Evolutionary conservation across 768 basidiomycete species (phyloP), one percentile per base, ranked within the genome.

Genomic region (Calocybe indica): DNA sequence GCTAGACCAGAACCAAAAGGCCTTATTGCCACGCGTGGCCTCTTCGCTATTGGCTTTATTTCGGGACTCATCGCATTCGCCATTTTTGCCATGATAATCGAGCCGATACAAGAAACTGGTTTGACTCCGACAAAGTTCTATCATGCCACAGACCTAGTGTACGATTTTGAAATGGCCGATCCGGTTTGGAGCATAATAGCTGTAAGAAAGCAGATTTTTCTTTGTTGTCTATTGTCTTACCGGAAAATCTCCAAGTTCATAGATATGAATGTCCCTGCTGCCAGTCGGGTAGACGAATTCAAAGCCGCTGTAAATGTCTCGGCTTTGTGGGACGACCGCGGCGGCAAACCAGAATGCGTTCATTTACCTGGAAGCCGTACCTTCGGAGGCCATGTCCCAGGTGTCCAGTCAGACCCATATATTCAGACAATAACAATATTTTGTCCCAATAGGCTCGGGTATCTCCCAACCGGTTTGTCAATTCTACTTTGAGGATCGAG

Each of bases 121-220:
- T 43, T 52, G 10, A 35, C 33, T n/a, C 38, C 51, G 33, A 13
- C 41, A 33, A 46, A 52, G 35, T 22, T 14, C 13, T 44, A 28
- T 22, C 51, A 36, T 32, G 40, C 43, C 6, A 39, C 37, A n/a
- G 43, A 40, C 9, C 28, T 52, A 13, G 4, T 47, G 5, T 36
- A 47, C 15, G 47, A 52, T 42, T 40, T 40, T 38, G 47, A 49
- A 14, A 46, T 52, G 33, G 22, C 37, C 14, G 10, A 37, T 7
- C 37, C 44, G 5, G 39, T 48, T 7, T 55, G 51, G 53, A 46
- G 40, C 34, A 44, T 38, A 14, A 37, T 46, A 11, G 40, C 31
- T 12, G 38, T 52, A 32, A 41, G 48, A 22, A 22, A 22, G 22
- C 22, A 22, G 4, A 22, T 43, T 38, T 37, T 8, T 14, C 33